These are phyloP conservation scores for Termitomyces sp. DNA, from an alignment of 768 basidiomycete genomes.

Conservation along the genomic window DNA sequence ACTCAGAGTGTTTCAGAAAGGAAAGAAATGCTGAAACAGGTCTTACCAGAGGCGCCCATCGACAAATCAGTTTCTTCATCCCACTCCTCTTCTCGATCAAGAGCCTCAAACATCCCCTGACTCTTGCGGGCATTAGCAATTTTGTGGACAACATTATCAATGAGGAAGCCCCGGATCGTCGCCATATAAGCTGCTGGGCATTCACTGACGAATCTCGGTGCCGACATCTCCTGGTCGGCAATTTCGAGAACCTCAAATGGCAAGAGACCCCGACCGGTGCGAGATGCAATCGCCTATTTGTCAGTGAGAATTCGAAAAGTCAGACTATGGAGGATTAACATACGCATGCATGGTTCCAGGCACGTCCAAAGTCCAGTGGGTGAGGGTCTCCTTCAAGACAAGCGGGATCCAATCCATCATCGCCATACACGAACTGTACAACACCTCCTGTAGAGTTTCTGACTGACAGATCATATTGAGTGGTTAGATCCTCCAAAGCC, in stretches of 20 bases:
- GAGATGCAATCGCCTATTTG: slow-evolving; percentile 55
- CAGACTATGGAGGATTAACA: background rate
- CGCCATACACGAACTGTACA: slow-evolving; percentile 96
- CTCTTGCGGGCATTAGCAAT: slow-evolving; percentile 63
- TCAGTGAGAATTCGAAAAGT: background rate
- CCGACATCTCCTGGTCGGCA: slow-evolving; percentile 55
- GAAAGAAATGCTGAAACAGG: background rate
- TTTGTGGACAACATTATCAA: slow-evolving; percentile 54
- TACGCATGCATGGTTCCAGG: slow-evolving; percentile 71
- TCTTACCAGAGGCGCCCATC: slow-evolving; percentile 67
- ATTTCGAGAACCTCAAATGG: slow-evolving; percentile 85
- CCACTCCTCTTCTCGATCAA: slow-evolving; percentile 71
- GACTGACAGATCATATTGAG: slow-evolving; percentile 94
- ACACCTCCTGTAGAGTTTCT: slow-evolving; percentile 92
- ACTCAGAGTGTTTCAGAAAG: background rate
- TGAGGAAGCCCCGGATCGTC: slow-evolving; percentile 67
- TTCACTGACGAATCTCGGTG: slow-evolving; percentile 56
- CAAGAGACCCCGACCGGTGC: slow-evolving; percentile 59
- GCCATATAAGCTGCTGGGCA: slow-evolving; percentile 69
- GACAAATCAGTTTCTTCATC: slow-evolving; percentile 72
- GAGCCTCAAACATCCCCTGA: slow-evolving; percentile 81
- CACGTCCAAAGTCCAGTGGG: slow-evolving; percentile 84
- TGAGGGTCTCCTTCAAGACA: slow-evolving; percentile 94
- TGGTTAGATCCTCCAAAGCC: slow-evolving; percentile 93
- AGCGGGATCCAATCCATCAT: slow-evolving; percentile 95